Conservation (phyloP, 805 yeast genomes). For the Lipomyces kockii region DNA sequence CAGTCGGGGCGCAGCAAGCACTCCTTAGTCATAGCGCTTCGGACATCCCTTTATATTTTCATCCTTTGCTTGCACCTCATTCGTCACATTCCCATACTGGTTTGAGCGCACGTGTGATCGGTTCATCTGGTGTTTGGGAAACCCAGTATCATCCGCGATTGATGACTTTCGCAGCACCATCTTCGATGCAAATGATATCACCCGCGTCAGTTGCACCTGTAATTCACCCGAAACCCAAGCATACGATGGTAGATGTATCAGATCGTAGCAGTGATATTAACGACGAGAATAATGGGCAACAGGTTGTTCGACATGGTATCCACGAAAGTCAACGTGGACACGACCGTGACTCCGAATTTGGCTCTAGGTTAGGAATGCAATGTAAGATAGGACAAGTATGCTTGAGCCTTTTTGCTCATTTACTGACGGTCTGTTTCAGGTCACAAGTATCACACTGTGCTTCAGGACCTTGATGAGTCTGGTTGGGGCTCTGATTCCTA, state of each 20-base stretch:
- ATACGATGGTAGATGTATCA: not conserved
- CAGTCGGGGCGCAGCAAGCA: not conserved
- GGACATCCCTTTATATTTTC: not conserved
- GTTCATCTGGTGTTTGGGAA: not conserved
- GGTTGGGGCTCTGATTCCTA: not conserved
- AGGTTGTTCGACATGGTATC: not conserved
- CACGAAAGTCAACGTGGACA: not conserved
- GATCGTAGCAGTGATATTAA: not conserved
- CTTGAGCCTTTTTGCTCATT: too few species aligned
- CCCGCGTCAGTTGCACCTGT: not conserved
- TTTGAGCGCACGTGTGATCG: not conserved
- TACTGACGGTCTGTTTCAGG: too few species aligned
- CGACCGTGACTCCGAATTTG: too few species aligned
- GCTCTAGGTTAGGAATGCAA: too few species aligned
- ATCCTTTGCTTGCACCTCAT: not conserved
- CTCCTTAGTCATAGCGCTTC: not conserved
- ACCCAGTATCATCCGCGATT: not conserved
- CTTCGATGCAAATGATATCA: not conserved
- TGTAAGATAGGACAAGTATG: too few species aligned
- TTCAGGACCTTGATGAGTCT: too few species aligned
- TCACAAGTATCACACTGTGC: too few species aligned
- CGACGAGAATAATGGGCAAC: not conserved
- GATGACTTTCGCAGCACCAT: not conserved
- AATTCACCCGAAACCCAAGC: not conserved
- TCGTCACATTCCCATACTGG: not conserved